Conservation (phyloP, 2,329 filamentous ascomycete genomes). For the Cercospora berteroae region DNA sequence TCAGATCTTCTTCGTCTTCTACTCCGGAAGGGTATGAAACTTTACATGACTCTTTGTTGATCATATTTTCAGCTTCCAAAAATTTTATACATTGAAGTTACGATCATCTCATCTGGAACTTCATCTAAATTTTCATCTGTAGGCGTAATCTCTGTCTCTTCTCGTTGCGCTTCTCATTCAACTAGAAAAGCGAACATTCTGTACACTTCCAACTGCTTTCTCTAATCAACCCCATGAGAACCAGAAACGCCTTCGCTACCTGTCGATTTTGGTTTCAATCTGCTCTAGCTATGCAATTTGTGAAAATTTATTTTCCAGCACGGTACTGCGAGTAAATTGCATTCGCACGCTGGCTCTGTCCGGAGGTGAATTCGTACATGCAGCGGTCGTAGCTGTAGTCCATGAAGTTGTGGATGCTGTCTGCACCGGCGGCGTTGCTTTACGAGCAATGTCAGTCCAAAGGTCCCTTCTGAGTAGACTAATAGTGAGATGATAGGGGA, state of each 20-base stretch:
- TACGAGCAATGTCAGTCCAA: background rate
- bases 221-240: too few relatives aligned
- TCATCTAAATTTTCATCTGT: background rate
- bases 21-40: background rate
- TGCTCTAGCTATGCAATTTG: background rate
- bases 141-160: background rate
- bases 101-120: background rate
- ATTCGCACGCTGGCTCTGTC: conserved; percentile 23
- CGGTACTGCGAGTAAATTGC: conserved; percentile 25
- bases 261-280: background rate
- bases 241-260: conserved; percentile 2
- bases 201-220: background rate
- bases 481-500: background rate
- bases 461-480: background rate
- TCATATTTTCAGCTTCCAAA: background rate
- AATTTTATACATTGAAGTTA: background rate
- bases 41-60: background rate
- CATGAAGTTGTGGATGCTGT: conserved; percentile 57
- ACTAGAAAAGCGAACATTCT: background rate
- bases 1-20: background rate
- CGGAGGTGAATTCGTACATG: conserved; percentile 24
- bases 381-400: conserved; percentile 36
- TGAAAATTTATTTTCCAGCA: conserved; percentile 20
- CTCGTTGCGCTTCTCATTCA: background rate
- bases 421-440: conserved; percentile 39